These are phyloP conservation scores for Cavenderia fasciculata DNA, from an alignment of 78 protist species.

Conservation along the genomic window DNA sequence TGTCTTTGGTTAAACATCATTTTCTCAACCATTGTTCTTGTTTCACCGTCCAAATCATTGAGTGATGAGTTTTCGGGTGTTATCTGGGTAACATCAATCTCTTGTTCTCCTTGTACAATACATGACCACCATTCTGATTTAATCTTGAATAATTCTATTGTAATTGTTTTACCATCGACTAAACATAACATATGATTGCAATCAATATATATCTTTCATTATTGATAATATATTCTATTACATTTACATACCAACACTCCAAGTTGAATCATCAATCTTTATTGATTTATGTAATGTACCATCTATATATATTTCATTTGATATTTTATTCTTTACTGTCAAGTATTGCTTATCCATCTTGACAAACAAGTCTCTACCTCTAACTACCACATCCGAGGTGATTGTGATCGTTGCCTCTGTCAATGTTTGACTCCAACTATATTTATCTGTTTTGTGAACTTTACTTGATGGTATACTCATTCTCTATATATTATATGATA, in stretches of 20 bases:
- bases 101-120: conserved; percentile 31
- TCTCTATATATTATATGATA: too few species aligned
- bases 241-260: conserved; percentile 42
- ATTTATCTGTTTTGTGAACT: too few species aligned
- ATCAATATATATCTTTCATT: neutral
- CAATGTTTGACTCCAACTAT: conserved; percentile 56
- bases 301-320: conserved; percentile 8
- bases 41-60: conserved; percentile 67
- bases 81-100: conserved; percentile 42
- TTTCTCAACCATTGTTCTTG: conserved; percentile 67
- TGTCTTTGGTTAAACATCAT: conserved; percentile 64
- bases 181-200: neutral
- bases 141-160: conserved; percentile 23
- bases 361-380: conserved; percentile 23
- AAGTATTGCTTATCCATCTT: neutral
- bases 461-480: too few species aligned
- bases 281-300: conserved; percentile 34
- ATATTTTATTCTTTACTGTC: conserved; percentile 9
- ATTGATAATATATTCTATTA: neutral
- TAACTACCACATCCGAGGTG: neutral
- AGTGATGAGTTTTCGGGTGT: conserved; percentile 44
- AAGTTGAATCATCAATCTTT: conserved; percentile 35
- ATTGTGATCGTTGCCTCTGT: conserved; percentile 39
- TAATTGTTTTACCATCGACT: conserved; percentile 43
- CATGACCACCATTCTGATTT: conserved; percentile 64